Conservation (phyloP, 2,329 filamentous ascomycete species). For the Ophiostoma triangulosporum region DNA sequence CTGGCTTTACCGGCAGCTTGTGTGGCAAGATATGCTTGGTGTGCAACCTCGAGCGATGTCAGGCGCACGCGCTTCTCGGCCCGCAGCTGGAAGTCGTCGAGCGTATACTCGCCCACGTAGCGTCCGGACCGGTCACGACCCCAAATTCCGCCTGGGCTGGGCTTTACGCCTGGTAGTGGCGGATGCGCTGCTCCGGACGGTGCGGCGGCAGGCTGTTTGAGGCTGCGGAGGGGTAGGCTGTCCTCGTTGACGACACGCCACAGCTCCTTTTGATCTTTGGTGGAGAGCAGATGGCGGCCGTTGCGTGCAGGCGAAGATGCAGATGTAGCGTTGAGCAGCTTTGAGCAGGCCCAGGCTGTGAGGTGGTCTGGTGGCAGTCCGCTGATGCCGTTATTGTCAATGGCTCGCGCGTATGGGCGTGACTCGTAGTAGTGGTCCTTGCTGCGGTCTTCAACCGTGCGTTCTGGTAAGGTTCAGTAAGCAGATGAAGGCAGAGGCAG, state of each 20-base stretch:
- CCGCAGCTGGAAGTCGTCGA: constrained; percentile 32
- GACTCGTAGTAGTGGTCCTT: constrained; percentile 34
- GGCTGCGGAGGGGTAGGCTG: constrained; percentile 33
- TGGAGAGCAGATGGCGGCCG: constrained; percentile 16
- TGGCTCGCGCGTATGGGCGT: constrained; percentile 33
- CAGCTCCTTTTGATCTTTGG: constrained; percentile 41
- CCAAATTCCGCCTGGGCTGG: constrained; percentile 26
- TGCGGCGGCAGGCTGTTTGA: constrained; percentile 13
- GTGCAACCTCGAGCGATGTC: constrained; percentile 29
- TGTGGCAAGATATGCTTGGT: constrained; percentile 29
- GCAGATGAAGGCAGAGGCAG: no score
- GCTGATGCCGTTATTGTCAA: constrained; percentile 31
- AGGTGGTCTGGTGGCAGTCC: constrained; percentile 34
- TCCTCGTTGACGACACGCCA: constrained; percentile 44
- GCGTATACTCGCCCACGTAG: constrained; percentile 33
- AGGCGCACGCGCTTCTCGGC: constrained; percentile 29
- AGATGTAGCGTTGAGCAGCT: constrained; percentile 30
- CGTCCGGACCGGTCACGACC: constrained; percentile 37
- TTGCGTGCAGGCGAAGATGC: constrained; percentile 20
- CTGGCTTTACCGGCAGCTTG: constrained; percentile 16
- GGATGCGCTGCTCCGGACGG: neutral
- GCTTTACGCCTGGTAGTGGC: neutral
- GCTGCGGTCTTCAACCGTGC: constrained; percentile 36
- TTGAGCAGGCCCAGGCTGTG: constrained; percentile 33
- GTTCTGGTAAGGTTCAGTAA: no score